Percentiles rank a stretch among this genome's conserved stretches.
phyloP scores from a whole-genome alignment of 257 asterid species.

The Anisodus tanguticus region DNA sequence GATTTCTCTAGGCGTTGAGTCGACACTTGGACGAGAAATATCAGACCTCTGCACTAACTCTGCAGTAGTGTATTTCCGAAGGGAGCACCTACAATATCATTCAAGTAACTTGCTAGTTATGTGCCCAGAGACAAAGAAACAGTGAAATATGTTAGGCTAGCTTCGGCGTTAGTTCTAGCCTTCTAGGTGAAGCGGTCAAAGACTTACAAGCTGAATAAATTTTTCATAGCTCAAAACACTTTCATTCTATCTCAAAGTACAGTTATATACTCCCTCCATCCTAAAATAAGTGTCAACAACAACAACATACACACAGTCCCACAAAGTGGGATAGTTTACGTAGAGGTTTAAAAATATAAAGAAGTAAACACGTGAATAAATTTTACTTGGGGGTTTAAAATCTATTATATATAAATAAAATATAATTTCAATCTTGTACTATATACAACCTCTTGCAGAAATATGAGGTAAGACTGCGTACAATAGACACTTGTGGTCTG shows the following conservation, averaged over 20 bases:
- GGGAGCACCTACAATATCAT: slow-evolving; percentile 1
- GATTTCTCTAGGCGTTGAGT: background rate
- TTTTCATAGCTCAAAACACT: background rate
- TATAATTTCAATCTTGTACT: too few relatives aligned
- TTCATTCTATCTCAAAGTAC: background rate
- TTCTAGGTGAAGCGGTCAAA: background rate
- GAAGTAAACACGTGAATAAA: too few relatives aligned
- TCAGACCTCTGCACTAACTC: slow-evolving; percentile 3
- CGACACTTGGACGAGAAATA: background rate
- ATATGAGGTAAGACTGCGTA: too few relatives aligned
- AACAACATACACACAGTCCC: too few relatives aligned
- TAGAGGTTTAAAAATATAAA: too few relatives aligned
- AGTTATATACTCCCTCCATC: background rate
- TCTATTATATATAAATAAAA: too few relatives aligned
- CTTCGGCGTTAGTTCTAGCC: background rate
- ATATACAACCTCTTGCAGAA: too few relatives aligned
- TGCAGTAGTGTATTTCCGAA: background rate
- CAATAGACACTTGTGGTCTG: too few relatives aligned
- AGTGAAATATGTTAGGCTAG: background rate
- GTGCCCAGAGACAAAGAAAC: background rate
- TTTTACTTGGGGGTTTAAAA: too few relatives aligned
- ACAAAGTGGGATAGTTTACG: too few relatives aligned
- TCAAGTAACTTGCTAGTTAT: background rate
- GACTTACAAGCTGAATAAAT: too few relatives aligned
- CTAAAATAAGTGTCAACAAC: too few relatives aligned